Evolutionary conservation across 2,329 filamentous ascomycete species (phyloP), one percentile per base, ranked within the genome.

Genomic region (Cladosporium velox): DNA sequence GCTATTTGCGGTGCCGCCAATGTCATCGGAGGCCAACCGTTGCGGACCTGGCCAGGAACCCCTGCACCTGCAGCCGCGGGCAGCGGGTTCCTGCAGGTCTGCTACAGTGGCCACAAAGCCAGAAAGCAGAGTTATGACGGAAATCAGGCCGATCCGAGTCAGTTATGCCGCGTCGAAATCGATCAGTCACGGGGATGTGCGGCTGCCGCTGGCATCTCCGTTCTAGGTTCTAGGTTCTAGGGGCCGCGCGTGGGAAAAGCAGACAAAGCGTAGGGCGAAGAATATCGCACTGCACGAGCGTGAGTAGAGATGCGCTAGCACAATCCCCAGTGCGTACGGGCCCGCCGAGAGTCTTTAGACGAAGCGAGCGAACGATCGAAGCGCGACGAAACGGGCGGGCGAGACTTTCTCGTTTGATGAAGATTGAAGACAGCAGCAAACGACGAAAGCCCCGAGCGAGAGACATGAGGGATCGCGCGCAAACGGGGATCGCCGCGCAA

Each of bases 31-130:
- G 62, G n/a, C 10, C n/a, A 26, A 55, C 52, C 52, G 30, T 55
- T 55, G 52, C 28, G 10, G n/a, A 32, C n/a, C 52, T 32, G 15
- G 52, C 52, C 52, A 55, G 52, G 52, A 30, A 55, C n/a, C 52
- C 52, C 52, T 55, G 52, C 15, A 11, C 18, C 14, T 55, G 15
- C 15, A 34, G 52, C 28, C 52, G 52, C 52, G 15, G 14, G n/a
- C 44, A 32, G 52, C 62, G 62, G 62, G 62, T 65, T 65, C 62
- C 62, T 65, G 62, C 62, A 65, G 62, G 26, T 34, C 52, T 26
- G 28, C 28, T n/a, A n/a, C 28, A 11, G 49, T 12, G 35, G 26
- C 32, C 26, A 49, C 41, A 52, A 35, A 51, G 59, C 11, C 30
- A 58, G 34, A 58, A 55, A 24, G 28, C 52, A 55, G 52, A 34